Evolutionary conservation across 2,329 filamentous ascomycete genomes (phyloP).

Genomic region (Colletotrichum lentis): DNA sequence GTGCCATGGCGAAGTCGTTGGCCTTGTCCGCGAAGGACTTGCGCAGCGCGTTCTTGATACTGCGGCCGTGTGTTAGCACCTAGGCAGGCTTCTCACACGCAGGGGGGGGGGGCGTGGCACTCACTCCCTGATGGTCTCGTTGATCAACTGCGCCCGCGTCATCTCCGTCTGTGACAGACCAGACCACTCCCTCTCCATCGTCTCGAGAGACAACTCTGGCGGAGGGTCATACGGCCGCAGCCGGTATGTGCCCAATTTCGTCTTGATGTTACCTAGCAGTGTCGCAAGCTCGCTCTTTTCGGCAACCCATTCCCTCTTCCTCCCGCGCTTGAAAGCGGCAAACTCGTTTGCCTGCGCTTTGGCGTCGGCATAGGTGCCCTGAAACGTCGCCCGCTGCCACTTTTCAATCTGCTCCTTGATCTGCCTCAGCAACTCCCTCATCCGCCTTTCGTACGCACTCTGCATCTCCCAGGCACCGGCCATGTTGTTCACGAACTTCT

Average conservation of each 20-base stretch:
- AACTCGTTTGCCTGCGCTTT: conserved; percentile 87
- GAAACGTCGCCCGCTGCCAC: conserved; percentile 84
- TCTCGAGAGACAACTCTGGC: conserved; percentile 80
- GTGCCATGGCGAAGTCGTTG: conserved; percentile 93
- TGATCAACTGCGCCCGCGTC: conserved; percentile 89
- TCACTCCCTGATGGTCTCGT: conserved; percentile 95
- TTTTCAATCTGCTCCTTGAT: conserved; percentile 76
- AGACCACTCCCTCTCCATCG: conserved; percentile 84
- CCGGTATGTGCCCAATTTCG: conserved; percentile 94
- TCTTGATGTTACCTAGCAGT: conserved; percentile 96
- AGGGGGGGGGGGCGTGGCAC: conserved; percentile 43
- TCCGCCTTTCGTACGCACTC: conserved; percentile 90
- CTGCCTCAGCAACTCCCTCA: conserved; percentile 80
- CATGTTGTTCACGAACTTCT: conserved; percentile 99
- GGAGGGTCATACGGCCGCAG: conserved; percentile 91
- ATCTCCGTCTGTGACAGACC: conserved; percentile 84
- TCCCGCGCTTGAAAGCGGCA: conserved; percentile 85
- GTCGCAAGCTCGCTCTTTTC: conserved; percentile 97
- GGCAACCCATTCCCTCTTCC: conserved; percentile 95
- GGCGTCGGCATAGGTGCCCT: conserved; percentile 90
- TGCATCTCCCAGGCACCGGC: conserved; percentile 99
- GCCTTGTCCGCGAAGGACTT: conserved; percentile 97
- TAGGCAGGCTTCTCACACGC: conserved; percentile 42
- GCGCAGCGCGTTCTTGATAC: conserved; percentile 93
- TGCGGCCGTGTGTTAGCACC: conserved; percentile 50